A percentile compares a stretch with the other conserved stretches of the same genome.
These are phyloP conservation scores for Parmelia sp. DNA, from an alignment of 495 filamentous ascomycete genomes.

Conservation along the genomic window DNA sequence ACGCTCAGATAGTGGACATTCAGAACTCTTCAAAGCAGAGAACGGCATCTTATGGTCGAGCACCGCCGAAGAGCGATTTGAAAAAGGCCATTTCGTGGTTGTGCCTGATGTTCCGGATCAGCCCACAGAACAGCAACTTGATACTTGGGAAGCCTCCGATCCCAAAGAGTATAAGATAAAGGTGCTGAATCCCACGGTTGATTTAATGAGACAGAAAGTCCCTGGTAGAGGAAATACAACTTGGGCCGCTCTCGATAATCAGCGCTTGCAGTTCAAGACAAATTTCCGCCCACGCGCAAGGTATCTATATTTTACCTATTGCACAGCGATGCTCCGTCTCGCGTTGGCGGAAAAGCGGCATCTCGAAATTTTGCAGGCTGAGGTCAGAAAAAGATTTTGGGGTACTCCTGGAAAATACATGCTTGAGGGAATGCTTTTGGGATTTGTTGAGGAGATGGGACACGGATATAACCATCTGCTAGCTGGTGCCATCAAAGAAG, in stretches of 20 bases:
- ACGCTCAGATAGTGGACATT: background rate
- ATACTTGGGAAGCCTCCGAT: conserved; percentile 19
- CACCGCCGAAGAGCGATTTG: conserved; percentile 16
- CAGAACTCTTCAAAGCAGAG: conserved; percentile 23
- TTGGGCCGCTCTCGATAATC: conserved; percentile 22
- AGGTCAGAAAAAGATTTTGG: conserved; percentile 23
- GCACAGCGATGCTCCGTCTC: conserved; percentile 21
- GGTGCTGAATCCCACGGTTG: conserved; percentile 17
- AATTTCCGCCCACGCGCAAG: conserved; percentile 24
- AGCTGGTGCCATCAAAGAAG: conserved; percentile 16
- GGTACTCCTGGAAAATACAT: conserved; percentile 23
- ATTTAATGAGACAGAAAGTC: background rate
- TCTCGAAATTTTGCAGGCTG: conserved; percentile 8
- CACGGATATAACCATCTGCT: conserved; percentile 21
- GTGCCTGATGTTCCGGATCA: conserved; percentile 24
- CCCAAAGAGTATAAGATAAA: conserved; percentile 21
- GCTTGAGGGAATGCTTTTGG: conserved; percentile 24
- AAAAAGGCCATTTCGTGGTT: conserved; percentile 23
- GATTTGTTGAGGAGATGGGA: conserved; percentile 27
- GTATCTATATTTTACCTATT: conserved; percentile 30
- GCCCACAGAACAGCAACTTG: conserved; percentile 8
- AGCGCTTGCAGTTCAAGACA: conserved; percentile 18
- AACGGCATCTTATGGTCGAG: conserved; percentile 20
- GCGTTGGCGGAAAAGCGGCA: conserved; percentile 13
- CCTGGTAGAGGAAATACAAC: background rate